Conservation (phyloP, 164 flowering plant genomes). For the Magnolia sinica region DNA sequence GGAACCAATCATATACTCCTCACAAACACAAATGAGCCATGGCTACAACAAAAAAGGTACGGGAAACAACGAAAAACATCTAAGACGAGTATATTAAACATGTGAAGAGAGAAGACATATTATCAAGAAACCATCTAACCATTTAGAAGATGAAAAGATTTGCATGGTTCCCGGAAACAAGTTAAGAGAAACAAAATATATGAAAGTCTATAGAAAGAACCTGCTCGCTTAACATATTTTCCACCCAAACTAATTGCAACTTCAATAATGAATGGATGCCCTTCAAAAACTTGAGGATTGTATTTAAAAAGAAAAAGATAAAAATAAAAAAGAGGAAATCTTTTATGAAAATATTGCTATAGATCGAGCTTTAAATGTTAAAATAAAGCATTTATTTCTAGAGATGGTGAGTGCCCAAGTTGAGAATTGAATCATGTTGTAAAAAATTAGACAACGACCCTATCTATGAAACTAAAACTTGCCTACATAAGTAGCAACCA, state of each 20-base stretch:
- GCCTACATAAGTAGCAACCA: constrained; percentile 97
- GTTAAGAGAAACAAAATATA: background rate
- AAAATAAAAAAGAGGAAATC: constrained; percentile 1
- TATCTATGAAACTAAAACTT: constrained; percentile 44
- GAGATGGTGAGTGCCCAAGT: background rate
- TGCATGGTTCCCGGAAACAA: background rate
- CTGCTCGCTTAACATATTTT: constrained; percentile 94
- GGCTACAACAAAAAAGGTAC: background rate
- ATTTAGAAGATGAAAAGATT: background rate
- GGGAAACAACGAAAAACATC: background rate
- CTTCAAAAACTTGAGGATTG: constrained; percentile 98
- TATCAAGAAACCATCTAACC: background rate
- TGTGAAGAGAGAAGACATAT: background rate
- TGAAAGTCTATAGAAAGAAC: constrained; percentile 14
- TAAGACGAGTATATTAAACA: background rate
- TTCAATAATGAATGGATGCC: constrained; percentile 97
- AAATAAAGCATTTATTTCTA: too few relatives aligned
- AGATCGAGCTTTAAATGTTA: background rate
- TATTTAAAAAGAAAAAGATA: background rate
- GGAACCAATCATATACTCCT: background rate
- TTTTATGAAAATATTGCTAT: background rate
- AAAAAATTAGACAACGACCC: constrained; percentile 3
- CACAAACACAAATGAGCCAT: background rate
- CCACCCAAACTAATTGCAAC: constrained; percentile 97
- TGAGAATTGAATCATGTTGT: background rate